Evolutionary conservation across 495 filamentous ascomycete genomes (phyloP).

Genomic region (Evernia prunastri): DNA sequence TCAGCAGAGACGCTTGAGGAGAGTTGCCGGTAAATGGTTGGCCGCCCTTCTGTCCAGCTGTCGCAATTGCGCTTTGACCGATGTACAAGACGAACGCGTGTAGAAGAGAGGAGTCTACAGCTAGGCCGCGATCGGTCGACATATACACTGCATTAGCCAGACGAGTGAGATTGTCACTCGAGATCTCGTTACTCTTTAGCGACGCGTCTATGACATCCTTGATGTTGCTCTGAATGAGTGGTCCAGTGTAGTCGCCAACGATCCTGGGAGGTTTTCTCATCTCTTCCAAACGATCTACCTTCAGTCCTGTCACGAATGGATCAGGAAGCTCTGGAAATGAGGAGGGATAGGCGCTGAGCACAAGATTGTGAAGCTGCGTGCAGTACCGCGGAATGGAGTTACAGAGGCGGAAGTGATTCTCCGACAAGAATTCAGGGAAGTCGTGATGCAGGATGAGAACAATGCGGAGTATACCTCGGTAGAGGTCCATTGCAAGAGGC

Average conservation of each 20-base stretch:
- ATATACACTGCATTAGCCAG: slow-evolving; percentile 61
- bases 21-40: slow-evolving; percentile 62
- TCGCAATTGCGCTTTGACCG: slow-evolving; percentile 59
- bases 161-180: slow-evolving; percentile 61
- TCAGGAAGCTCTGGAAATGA: slow-evolving; percentile 71
- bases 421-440: slow-evolving; percentile 84
- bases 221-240: slow-evolving; percentile 56
- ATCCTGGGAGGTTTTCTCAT: slow-evolving; percentile 60
- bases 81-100: slow-evolving; percentile 80
- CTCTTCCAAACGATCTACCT: slow-evolving; percentile 74
- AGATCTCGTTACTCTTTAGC: slow-evolving; percentile 51
- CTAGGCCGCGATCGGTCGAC: slow-evolving; percentile 21
- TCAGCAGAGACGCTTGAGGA: slow-evolving; percentile 67
- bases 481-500: slow-evolving; percentile 69
- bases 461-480: slow-evolving; percentile 74
- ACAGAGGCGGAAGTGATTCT: slow-evolving; percentile 79
- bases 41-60: slow-evolving; percentile 51
- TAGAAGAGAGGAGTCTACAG: slow-evolving; percentile 62
- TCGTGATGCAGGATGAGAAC: slow-evolving; percentile 86
- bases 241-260: slow-evolving; percentile 52
- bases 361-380: slow-evolving; percentile 80
- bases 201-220: slow-evolving; percentile 60
- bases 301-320: slow-evolving; percentile 71
- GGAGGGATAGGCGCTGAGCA: slow-evolving; percentile 76
- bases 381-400: slow-evolving; percentile 79